phyloP scores from a whole-genome alignment of 139 green algal species.

The Closterium sp. region DNA sequence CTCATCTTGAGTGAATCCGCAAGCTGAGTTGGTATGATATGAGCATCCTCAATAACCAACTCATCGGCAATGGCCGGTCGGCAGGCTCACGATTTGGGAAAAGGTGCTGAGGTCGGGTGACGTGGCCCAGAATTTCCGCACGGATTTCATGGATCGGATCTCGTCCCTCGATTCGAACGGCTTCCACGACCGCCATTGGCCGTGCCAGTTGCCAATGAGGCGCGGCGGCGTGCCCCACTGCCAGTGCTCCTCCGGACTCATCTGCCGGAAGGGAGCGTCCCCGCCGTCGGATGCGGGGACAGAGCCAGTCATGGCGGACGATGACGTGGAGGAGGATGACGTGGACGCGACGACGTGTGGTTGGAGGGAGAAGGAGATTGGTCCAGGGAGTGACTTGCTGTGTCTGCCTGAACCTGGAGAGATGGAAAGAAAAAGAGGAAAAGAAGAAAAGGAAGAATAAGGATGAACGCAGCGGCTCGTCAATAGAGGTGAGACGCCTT shows the following conservation, averaged over 20 bases:
- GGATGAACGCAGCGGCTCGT: too few relatives aligned
- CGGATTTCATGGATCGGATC: neutral
- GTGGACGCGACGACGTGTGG: neutral
- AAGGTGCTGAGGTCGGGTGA: neutral
- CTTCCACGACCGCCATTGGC: neutral
- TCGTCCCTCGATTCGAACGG: neutral
- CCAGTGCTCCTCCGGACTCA: neutral
- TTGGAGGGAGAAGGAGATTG: neutral
- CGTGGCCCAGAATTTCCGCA: neutral
- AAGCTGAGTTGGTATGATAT: too few relatives aligned
- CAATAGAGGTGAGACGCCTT: too few relatives aligned
- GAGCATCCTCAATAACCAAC: too few relatives aligned
- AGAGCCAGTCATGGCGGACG: neutral
- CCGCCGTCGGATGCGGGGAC: neutral
- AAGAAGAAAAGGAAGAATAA: neutral
- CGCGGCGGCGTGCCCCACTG: neutral
- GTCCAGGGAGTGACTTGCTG: neutral
- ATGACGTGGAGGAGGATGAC: neutral
- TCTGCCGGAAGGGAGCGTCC: neutral
- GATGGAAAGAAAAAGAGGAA: neutral
- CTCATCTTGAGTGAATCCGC: too few relatives aligned
- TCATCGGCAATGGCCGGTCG: too few relatives aligned
- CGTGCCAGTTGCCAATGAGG: neutral
- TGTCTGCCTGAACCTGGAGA: neutral
- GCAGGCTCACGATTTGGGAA: neutral